phyloP scores from a whole-genome alignment of 352 stramenopile genomes.

The Phytophthora pisi region DNA sequence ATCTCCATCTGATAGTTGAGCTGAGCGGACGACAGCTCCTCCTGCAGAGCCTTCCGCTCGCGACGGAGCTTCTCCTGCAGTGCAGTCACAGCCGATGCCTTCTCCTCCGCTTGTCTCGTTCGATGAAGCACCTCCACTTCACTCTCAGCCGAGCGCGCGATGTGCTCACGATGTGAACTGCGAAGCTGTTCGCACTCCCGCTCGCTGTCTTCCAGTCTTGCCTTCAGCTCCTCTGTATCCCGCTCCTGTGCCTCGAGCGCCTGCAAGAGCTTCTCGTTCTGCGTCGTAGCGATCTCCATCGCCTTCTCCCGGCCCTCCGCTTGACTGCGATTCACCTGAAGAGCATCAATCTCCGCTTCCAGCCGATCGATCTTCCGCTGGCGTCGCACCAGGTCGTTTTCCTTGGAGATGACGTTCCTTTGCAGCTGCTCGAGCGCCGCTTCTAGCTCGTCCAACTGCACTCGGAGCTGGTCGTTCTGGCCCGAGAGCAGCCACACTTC shows the following conservation, averaged over 20 bases:
- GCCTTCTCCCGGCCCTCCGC: slow-evolving; percentile 64
- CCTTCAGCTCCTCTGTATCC: slow-evolving; percentile 32
- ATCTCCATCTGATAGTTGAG: slow-evolving; percentile 64
- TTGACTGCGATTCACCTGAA: slow-evolving; percentile 58
- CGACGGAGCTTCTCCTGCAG: slow-evolving; percentile 62
- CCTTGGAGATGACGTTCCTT: slow-evolving; percentile 51
- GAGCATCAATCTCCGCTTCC: slow-evolving; percentile 55
- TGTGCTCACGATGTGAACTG: slow-evolving; percentile 16
- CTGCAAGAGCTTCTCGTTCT: slow-evolving; percentile 76
- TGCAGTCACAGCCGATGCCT: slow-evolving; percentile 32
- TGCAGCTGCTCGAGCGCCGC: slow-evolving; percentile 68
- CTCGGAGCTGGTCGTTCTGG: slow-evolving; percentile 68
- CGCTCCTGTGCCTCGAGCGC: slow-evolving; percentile 65
- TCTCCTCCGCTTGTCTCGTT: slow-evolving; percentile 52
- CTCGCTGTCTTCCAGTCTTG: slow-evolving; percentile 29
- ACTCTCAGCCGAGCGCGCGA: slow-evolving; percentile 38
- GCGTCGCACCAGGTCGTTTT: slow-evolving; percentile 61
- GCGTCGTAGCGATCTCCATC: slow-evolving; percentile 76
- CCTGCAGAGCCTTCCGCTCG: slow-evolving; percentile 54
- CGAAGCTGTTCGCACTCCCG: slow-evolving; percentile 53
- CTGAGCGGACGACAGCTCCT: slow-evolving; percentile 49
- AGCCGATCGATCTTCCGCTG: slow-evolving; percentile 67
- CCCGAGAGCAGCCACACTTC: slow-evolving; percentile 75
- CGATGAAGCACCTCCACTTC: slow-evolving; percentile 61
- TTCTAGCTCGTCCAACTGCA: slow-evolving; percentile 74